Conservation (phyloP, 2,329 filamentous ascomycete species). For the Paraconiothyrium brasiliense region DNA sequence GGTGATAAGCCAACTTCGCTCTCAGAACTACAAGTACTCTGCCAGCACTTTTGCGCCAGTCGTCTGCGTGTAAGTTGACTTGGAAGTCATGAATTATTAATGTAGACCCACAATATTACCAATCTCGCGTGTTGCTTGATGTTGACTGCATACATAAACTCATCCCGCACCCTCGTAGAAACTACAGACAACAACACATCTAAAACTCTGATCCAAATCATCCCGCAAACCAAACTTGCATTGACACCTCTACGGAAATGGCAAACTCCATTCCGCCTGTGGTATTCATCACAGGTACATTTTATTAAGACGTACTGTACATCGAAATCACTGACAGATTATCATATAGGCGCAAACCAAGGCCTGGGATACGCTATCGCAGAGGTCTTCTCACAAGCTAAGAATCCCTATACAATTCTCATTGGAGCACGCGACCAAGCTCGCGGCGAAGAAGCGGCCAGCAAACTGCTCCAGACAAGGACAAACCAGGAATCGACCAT, state of each 20-base stretch:
- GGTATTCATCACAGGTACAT: constrained; percentile 5
- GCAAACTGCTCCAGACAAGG: constrained; percentile 16
- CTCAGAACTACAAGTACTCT: neutral
- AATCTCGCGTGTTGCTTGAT: too few relatives aligned
- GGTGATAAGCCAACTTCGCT: neutral
- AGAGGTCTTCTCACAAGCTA: constrained; percentile 25
- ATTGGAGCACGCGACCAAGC: constrained; percentile 25
- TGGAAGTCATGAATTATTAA: too few relatives aligned
- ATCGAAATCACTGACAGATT: neutral
- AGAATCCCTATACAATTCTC: constrained; percentile 27
- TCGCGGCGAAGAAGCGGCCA: constrained; percentile 22
- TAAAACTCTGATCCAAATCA: neutral
- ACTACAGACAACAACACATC: too few relatives aligned
- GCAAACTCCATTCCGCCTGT: neutral
- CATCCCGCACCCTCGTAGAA: neutral
- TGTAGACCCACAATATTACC: too few relatives aligned
- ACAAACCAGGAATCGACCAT: constrained; percentile 21
- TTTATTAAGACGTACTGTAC: too few relatives aligned
- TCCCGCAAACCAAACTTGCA: neutral
- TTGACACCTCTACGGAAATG: neutral
- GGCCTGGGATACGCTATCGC: constrained; percentile 29
- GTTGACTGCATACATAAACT: neutral
- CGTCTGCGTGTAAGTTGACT: too few relatives aligned
- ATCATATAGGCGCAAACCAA: constrained; percentile 27
- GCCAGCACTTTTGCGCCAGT: neutral